Evolutionary conservation across 805 yeast species (phyloP).

Genomic region (Saccharomycopsis fibuligera): DNA sequence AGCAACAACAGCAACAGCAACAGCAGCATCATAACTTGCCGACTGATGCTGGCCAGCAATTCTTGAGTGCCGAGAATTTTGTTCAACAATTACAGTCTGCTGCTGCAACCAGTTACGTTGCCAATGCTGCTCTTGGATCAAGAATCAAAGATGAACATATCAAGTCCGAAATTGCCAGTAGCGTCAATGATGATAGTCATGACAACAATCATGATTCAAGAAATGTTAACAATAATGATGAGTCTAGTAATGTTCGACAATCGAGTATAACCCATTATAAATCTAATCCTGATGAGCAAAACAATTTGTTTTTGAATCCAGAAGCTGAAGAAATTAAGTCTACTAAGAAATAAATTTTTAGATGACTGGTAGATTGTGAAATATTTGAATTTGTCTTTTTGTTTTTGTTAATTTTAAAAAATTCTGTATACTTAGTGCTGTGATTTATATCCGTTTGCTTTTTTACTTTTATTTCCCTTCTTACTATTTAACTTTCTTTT

Average conservation of each 20-base stretch:
- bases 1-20: slow-evolving; percentile 20
- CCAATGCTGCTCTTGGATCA: slow-evolving; percentile 15
- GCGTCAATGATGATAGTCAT: background rate
- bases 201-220: background rate
- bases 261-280: too few relatives aligned
- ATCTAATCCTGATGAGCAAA: slow-evolving; percentile 19
- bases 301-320: slow-evolving; percentile 21
- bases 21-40: slow-evolving; percentile 16
- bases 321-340: slow-evolving; percentile 12
- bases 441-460: too few relatives aligned
- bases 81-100: slow-evolving; percentile 21
- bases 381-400: too few relatives aligned
- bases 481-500: too few relatives aligned
- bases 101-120: slow-evolving; percentile 7
- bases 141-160: background rate
- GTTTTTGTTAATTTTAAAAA: too few relatives aligned
- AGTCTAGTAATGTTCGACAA: too few relatives aligned
- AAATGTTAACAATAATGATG: too few relatives aligned
- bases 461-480: too few relatives aligned
- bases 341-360: background rate
- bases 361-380: too few relatives aligned
- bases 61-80: slow-evolving; percentile 10
- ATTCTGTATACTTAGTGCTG: too few relatives aligned
- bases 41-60: background rate
- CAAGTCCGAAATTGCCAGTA: background rate